Evolutionary conservation across 805 yeast genomes (phyloP), one percentile per base, ranked within the genome.

Genomic region (Candida pseudoglaebosa): DNA sequence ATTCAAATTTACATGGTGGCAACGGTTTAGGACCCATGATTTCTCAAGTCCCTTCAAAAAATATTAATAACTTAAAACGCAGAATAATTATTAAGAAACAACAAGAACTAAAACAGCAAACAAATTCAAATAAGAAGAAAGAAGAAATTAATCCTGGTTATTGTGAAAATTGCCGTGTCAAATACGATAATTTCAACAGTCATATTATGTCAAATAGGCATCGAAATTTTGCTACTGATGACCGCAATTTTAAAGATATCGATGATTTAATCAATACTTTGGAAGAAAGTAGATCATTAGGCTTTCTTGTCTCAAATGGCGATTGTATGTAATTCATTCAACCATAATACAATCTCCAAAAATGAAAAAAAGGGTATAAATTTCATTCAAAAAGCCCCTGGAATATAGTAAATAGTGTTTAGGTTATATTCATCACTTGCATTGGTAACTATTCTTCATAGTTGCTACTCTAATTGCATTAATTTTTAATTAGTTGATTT

Each of bases 161-260:
- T 60, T 91, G 99, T 63, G 99, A 91, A 57, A 91, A 91, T 55
- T 91, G 99, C 61, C 71, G 91, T 17, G 84, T 83, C 43, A 82
- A 82, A 55, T 91, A 84, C 56, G 90, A 84, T 37, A 77, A 78
- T 47, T 81, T 89, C 53, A 85, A 80, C 18, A 85, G 78, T 41
- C 99, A 91, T 57, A 75, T 87, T 29, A 52, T 54, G 20, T 72
- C 87, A 17, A 75, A 74, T 24, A 76, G 81, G 46, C 99, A 91
- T 57, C 70, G 84, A 36, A 75, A 77, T 38, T 90, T 88, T 65
- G 97, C 97, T 3, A 62, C 68, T 32, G 78, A 83, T 48, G 79
- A 77, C 51, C 57, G 63, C 10, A 86, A 89, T 56, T 91, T 90
- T 61, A 71, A 62, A 34, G 84, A 82, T 32, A 84, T 91, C 45